Base-by-base conservation (phyloP, 192 early-diverging fungal genomes). In the Coemansia sp. region DNA sequence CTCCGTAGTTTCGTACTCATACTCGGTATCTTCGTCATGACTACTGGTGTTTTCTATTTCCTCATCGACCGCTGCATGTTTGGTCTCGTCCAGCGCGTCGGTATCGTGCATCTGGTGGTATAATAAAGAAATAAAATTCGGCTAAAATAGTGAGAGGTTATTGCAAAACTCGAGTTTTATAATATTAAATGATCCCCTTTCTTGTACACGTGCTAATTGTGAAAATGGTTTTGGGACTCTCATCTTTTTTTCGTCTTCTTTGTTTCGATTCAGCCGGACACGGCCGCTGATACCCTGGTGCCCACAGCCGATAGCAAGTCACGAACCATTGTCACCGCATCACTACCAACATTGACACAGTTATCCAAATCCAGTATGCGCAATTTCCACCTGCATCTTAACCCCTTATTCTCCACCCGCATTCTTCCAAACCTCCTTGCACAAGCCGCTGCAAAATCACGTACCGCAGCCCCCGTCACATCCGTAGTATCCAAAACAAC, bases 401-500 rank as follows among this genome's bases (percentile, higher is more conserved):
- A 6, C 14, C 38, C 18, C 2, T 16, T 17, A 32, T 20, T 28
- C 11, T 14, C 28, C 4, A n/a, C 7, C 4, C 69, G 65, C 45
- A 40, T 31, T 7, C 56, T 50, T n/a, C 64, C 36, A 32, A 65
- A 75, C 31, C 72, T 57, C 48, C 61, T 61, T 18, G 64, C 59
- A 59, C 77, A 80, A 4, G 72, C 72, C 2, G 66, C 59, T 0
- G 77, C 77, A 68, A 80, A 80, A 40, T 80, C 72, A 14, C 77
- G 68, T 3, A 61, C 72, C 38, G 69, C 72, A 2, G 63, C 66
- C 10, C 77, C 77, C 0, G 69, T 75, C 25, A 80, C 54, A 34
- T 72, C 66, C 3, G 77, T 80, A 6, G 63, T 63, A 28, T 68
- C 65, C 20, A 80, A 59, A 30, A 57, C 66, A 20, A 80, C 61